Conservation (phyloP, 345 rosid species). For the Gossypium australe region DNA sequence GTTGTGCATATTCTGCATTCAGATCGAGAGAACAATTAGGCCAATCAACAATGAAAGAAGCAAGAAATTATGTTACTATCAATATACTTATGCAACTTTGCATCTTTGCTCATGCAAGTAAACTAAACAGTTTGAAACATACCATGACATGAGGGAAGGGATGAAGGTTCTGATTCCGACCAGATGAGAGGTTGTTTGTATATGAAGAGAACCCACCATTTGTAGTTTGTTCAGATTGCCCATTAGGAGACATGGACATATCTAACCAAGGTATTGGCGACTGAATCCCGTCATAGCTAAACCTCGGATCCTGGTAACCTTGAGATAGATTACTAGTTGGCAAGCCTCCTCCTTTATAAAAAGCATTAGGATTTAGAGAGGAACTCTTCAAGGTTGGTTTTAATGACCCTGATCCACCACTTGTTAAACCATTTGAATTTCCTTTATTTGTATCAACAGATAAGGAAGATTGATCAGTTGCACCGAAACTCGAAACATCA, state of each 20-base stretch:
- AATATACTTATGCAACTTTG: background rate
- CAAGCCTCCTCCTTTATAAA: constrained; percentile 33
- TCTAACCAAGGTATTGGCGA: constrained; percentile 34
- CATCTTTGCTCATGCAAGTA: background rate
- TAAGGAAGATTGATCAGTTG: constrained; percentile 27
- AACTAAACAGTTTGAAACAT: constrained; percentile 13
- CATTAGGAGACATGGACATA: constrained; percentile 24
- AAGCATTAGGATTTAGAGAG: constrained; percentile 31
- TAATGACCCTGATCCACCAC: constrained; percentile 29
- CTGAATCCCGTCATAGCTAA: constrained; percentile 39
- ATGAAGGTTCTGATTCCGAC: constrained; percentile 38
- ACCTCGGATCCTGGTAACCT: constrained; percentile 46
- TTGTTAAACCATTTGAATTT: constrained; percentile 23
- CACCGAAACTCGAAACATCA: constrained; percentile 19
- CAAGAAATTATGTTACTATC: background rate
- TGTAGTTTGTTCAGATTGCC: constrained; percentile 24
- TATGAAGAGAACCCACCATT: constrained; percentile 28
- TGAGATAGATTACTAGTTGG: constrained; percentile 28
- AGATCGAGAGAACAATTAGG: constrained; percentile 4
- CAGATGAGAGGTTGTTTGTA: constrained; percentile 30
- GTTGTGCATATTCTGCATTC: constrained; percentile 34
- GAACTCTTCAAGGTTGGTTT: constrained; percentile 40
- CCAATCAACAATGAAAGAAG: background rate
- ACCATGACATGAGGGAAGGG: constrained; percentile 39
- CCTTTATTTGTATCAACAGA: constrained; percentile 29